Evolutionary conservation across 169 alveolate genomes (phyloP).

Genomic region (Plasmodium billcollinsi): DNA sequence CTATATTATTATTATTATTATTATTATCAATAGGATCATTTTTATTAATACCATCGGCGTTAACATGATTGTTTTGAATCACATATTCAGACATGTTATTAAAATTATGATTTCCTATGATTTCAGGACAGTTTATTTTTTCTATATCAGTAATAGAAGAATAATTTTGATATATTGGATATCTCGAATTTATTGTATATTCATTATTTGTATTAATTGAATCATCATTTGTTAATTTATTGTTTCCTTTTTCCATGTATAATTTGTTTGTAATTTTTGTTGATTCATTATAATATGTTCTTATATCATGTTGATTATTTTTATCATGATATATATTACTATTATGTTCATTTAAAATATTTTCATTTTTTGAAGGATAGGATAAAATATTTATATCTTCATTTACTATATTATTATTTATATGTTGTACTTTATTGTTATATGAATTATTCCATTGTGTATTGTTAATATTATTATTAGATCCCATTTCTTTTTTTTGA

Average conservation of each 20-base stretch:
- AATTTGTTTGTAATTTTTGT: too few species aligned
- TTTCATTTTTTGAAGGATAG: too few species aligned
- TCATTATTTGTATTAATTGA: too few species aligned
- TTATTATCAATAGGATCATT: too few species aligned
- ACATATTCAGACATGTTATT: neutral
- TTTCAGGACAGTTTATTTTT: conserved; percentile 1
- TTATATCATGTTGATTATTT: too few species aligned
- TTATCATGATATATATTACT: conserved; percentile 12
- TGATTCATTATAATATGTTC: too few species aligned
- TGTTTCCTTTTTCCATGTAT: too few species aligned
- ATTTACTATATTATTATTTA: conserved; percentile 1
- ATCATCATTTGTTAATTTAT: too few species aligned
- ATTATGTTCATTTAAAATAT: neutral
- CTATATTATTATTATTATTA: too few species aligned
- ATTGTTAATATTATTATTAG: neutral
- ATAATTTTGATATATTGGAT: too few species aligned
- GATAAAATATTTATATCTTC: neutral
- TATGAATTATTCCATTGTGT: too few species aligned
- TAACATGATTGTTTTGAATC: conserved; percentile 6
- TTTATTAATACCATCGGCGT: neutral
- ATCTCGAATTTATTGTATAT: too few species aligned
- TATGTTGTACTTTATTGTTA: neutral
- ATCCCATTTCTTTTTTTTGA: neutral
- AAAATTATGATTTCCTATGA: neutral
- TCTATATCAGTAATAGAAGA: neutral